A percentile compares a stretch with the other conserved stretches of the same genome.
Conservation (phyloP, 2,329 filamentous ascomycete genomes). For the Purpureocillium takamizusanense region DNA sequence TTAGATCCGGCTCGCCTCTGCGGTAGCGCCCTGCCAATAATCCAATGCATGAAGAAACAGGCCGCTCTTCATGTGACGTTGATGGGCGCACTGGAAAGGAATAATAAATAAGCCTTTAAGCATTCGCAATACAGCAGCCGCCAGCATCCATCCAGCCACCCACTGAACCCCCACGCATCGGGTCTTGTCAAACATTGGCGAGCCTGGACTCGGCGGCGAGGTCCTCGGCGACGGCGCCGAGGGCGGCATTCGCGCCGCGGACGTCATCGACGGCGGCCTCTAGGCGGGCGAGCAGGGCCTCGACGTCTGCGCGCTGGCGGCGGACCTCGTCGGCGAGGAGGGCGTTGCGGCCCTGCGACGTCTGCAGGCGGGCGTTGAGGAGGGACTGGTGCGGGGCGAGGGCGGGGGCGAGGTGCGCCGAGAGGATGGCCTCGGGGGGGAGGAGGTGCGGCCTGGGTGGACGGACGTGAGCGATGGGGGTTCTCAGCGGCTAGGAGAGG, state of each 20-base stretch:
- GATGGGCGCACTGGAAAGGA: too few species aligned
- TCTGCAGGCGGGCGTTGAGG: conserved; percentile 48
- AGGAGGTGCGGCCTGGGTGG: conserved; percentile 50
- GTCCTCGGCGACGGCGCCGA: conserved; percentile 37
- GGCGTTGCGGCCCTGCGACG: conserved; percentile 47
- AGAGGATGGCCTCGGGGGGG: conserved; percentile 40
- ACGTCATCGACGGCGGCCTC: conserved; percentile 46
- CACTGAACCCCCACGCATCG: too few species aligned
- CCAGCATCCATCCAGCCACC: too few species aligned
- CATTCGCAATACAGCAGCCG: neutral
- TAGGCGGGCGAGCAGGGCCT: conserved; percentile 36
- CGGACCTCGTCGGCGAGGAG: conserved; percentile 40
- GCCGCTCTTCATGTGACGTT: too few species aligned
- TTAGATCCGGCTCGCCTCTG: too few species aligned
- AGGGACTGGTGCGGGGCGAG: conserved; percentile 43
- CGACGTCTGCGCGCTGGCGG: conserved; percentile 46
- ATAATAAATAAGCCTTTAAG: too few species aligned
- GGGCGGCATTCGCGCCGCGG: conserved; percentile 38
- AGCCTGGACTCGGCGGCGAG: conserved; percentile 40
- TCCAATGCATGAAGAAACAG: too few species aligned
- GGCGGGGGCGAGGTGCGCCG: conserved; percentile 45
- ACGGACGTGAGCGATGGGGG: too few species aligned
- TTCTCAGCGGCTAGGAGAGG: neutral
- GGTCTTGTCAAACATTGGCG: too few species aligned
- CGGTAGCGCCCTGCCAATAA: too few species aligned